Base-by-base conservation (phyloP, 202 grass and related monocot genomes). In the Carex sylvatica region DNA sequence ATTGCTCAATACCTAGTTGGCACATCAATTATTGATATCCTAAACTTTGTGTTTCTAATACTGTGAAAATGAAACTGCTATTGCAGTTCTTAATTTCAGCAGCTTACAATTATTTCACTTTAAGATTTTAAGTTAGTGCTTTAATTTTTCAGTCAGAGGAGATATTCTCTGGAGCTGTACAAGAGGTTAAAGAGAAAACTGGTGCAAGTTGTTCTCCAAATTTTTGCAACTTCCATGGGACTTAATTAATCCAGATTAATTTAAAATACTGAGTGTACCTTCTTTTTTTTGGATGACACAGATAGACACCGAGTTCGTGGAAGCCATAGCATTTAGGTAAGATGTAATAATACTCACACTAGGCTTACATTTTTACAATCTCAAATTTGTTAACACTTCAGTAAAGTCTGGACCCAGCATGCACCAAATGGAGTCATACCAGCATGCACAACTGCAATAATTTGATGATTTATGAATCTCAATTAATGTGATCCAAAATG, bases 131-230 rank as follows among this genome's bases (percentile, higher is more conserved):
- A 80, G 0, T 62, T 61, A 2, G 49, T 51, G 15, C 23, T 82
- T 60, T 53, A 26, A 55, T 82, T 68, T 77, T 53, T 28, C 68
- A 98, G 96, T 90, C 89, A 0, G 96, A 98, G 83, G 96, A 98
- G 78, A 93, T 98, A 22, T 98, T 88, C 2, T 78, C 96, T 14
- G 96, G 96, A 82, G 92, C 88, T 65, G 74, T 91, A 76, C 91
- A 92, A 58, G 96, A 98, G 74, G 96, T 98, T 4, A 84, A 93
- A 80, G 95, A 98, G 81, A 92, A 98, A 88, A 98, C 96, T 51
- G 96, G 92, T 79, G 96, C 95, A 92, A 83, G 89, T 74, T 85
- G 59, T 40, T 51, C 36, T 68, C 16, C 26, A 61, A 16, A 54
- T 9, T 15, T 75, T 51, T 16, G 23, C 6, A 59, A 53, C 6